phyloP scores from a whole-genome alignment of 306 rosid genomes.

The Trifolium fragiferum region DNA sequence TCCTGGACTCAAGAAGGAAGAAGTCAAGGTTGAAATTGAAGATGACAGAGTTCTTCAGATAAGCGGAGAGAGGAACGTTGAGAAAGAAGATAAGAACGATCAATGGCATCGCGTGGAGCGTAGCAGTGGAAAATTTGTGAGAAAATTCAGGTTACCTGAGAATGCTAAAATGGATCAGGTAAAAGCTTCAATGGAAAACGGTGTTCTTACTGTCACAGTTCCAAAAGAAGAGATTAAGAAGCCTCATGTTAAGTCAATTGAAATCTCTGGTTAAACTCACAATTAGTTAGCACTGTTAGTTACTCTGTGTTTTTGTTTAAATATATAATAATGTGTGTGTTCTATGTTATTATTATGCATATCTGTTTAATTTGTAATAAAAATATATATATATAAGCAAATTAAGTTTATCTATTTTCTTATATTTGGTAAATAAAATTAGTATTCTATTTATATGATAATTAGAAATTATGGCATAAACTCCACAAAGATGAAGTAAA shows the following conservation, averaged over 20 bases:
- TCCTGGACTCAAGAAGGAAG: background rate
- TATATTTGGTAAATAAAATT: no score
- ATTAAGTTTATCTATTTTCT: no score
- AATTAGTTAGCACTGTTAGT: no score
- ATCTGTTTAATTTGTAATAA: no score
- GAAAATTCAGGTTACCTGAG: constrained; percentile 45
- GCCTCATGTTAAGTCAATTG: constrained; percentile 16
- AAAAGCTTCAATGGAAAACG: constrained; percentile 50
- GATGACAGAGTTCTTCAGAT: constrained; percentile 50
- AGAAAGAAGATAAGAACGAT: constrained; percentile 52
- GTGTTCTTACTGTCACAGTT: constrained; percentile 48
- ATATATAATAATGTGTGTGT: no score
- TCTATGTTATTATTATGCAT: no score
- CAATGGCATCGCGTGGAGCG: background rate
- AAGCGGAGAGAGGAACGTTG: constrained; percentile 42
- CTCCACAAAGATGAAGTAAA: background rate
- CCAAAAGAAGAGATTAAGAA: background rate
- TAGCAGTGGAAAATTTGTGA: constrained; percentile 46
- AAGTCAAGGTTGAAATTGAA: background rate
- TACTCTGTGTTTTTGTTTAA: no score
- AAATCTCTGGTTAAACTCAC: constrained; percentile 39
- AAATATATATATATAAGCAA: no score
- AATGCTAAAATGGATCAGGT: constrained; percentile 42
- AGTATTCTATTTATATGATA: no score
- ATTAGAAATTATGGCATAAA: background rate